phyloP scores from a whole-genome alignment of 2,329 filamentous ascomycete species.

The Phaeoacremonium minimum region DNA sequence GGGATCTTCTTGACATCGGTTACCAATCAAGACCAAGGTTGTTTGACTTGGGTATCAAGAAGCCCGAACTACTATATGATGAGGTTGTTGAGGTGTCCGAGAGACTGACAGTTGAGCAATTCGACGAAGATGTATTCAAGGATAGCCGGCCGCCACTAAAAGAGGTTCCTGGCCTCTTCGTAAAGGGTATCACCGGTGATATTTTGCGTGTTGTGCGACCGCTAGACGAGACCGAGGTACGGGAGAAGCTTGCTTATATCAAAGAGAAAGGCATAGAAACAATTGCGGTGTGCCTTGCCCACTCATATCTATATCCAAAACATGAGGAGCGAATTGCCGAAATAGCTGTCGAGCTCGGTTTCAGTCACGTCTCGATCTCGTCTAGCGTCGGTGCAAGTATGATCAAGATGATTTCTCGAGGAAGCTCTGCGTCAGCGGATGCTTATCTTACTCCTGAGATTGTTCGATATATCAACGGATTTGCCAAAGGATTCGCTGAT shows the following conservation, averaged over 20 bases:
- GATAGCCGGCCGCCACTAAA: constrained; percentile 3
- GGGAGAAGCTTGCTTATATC: constrained; percentile 51
- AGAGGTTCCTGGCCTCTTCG: constrained; percentile 27
- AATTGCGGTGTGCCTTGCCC: constrained; percentile 67
- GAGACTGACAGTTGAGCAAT: constrained; percentile 11
- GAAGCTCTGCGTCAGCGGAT: constrained; percentile 69
- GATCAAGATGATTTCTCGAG: constrained; percentile 69
- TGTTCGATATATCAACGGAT: constrained; percentile 64
- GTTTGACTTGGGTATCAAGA: constrained; percentile 7
- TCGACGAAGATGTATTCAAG: constrained; percentile 1
- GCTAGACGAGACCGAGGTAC: constrained; percentile 46
- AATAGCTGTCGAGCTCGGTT: constrained; percentile 62
- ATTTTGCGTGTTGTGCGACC: constrained; percentile 57
- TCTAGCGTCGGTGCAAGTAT: constrained; percentile 64
- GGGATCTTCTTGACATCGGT: constrained; percentile 10
- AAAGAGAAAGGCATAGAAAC: constrained; percentile 58
- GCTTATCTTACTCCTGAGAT: constrained; percentile 71
- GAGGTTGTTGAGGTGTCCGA: constrained; percentile 11
- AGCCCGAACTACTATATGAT: constrained; percentile 9
- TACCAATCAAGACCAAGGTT: constrained; percentile 10
- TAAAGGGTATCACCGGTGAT: constrained; percentile 62
- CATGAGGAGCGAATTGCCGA: constrained; percentile 62
- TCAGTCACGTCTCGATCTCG: constrained; percentile 63
- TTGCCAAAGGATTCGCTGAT: constrained; percentile 61
- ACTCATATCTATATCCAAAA: constrained; percentile 65